Conservation (phyloP, 2,329 filamentous ascomycete species). For the Epichloe aotearoae region DNA sequence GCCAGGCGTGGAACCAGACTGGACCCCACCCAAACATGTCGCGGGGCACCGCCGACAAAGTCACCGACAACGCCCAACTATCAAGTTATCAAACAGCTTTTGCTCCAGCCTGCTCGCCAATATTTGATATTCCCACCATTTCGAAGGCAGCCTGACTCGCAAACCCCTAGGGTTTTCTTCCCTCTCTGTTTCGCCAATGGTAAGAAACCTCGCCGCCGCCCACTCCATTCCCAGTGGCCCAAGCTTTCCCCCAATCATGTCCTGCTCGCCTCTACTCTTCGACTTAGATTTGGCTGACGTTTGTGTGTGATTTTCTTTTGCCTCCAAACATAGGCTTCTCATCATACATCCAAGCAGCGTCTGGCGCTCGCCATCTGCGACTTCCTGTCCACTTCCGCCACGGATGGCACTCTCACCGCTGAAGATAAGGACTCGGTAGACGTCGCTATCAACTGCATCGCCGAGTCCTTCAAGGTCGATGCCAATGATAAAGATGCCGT, state of each 20-base stretch:
- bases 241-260: not conserved
- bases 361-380: constrained; percentile 95
- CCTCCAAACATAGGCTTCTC: constrained; percentile 17
- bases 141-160: not conserved
- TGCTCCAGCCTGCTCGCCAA: not conserved
- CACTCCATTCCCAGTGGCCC: no score
- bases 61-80: not conserved
- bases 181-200: not conserved
- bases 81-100: not conserved
- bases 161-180: not conserved
- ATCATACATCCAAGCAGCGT: constrained; percentile 54
- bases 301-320: not conserved
- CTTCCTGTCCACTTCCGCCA: constrained; percentile 73
- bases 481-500: constrained; percentile 61
- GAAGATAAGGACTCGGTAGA: constrained; percentile 93
- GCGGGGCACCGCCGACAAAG: not conserved
- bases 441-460: constrained; percentile 86
- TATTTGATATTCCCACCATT: not conserved
- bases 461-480: constrained; percentile 91
- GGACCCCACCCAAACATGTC: no score
- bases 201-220: not conserved
- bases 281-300: no score
- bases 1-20: not conserved
- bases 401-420: constrained; percentile 73
- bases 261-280: not conserved